Conservation (phyloP, 805 yeast species). For the Scheffersomyces ergatensis region DNA sequence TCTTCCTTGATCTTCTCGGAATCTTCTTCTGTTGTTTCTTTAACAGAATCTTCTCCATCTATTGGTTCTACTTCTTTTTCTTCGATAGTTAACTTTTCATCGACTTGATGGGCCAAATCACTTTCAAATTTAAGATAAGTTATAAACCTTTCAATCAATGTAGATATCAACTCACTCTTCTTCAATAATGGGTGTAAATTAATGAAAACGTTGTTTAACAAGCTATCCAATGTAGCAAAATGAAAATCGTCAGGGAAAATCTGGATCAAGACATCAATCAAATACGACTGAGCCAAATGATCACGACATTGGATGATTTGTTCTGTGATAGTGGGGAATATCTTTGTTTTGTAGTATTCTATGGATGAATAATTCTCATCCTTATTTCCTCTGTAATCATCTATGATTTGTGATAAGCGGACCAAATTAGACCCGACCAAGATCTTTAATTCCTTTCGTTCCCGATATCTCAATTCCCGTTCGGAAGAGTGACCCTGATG, state of each 20-base stretch:
- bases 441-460: constrained; percentile 85
- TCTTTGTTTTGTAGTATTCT: constrained; percentile 41
- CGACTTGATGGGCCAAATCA: constrained; percentile 9
- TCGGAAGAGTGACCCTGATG: constrained; percentile 93
- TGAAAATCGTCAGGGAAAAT: constrained; percentile 95
- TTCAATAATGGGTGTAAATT: constrained; percentile 70
- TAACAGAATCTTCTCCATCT: constrained; percentile 10
- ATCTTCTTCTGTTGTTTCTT: constrained; percentile 5
- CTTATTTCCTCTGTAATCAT: constrained; percentile 54
- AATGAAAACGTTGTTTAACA: constrained; percentile 59
- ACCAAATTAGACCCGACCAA: constrained; percentile 92
- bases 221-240: constrained; percentile 63
- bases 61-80: constrained; percentile 7
- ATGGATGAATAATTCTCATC: constrained; percentile 24
- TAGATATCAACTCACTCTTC: constrained; percentile 60
- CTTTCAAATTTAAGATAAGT: constrained; percentile 36
- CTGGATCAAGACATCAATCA: constrained; percentile 87
- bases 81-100: constrained; percentile 1
- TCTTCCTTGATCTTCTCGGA: neutral
- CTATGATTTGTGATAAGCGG: constrained; percentile 80
- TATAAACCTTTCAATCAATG: constrained; percentile 71
- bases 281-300: constrained; percentile 85
- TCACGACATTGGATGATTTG: constrained; percentile 93
- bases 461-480: constrained; percentile 66
- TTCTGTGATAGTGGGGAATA: constrained; percentile 79